Evolutionary conservation across 768 basidiomycete species (phyloP), one percentile per base, ranked within the genome.

Genomic region (Mycena metata): DNA sequence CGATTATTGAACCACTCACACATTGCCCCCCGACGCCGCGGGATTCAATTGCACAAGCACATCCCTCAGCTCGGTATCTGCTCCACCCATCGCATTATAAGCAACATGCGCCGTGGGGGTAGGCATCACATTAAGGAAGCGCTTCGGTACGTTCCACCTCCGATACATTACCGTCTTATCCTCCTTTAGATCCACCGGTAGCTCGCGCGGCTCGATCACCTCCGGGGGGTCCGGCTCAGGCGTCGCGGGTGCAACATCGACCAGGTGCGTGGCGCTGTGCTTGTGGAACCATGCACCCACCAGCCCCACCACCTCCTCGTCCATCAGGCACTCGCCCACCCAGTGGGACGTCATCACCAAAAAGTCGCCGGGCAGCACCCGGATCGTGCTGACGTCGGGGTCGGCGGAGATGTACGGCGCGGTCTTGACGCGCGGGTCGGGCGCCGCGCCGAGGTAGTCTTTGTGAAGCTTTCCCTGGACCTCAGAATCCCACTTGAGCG

Each of bases 301-400:
- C 21, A 89, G 80, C 0, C 84, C 86, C 45, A 89, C 86, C 3
- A 83, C 85, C 71, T 89, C 88, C 66, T 86, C 83, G 75, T 83
- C 85, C 30, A 84, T 83, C 60, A 90, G 77, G 52, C 81, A 81
- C 49, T 90, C 85, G 82, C 84, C 88, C 10, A 90, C 76, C 8
- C 87, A 89, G 67, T 83, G 82, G 1, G 84, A 83, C 0, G 82
- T 86, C 74, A 90, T 71, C 35, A 89, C 83, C 54, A 90, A 72
- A 73, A 89, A 89, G 69, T 86, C 86, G 35, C 83, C 84, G 2
- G 83, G 80, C 52, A 81, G 71, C 17, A 86, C 75, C 45, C 80
- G 74, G 30, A 81, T 78, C 2, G 80, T 79, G n/a, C 80, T 84
- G 39, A 88, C 80, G 54, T 83, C 85, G 3, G 88, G 88, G 66